Evolutionary conservation across 805 yeast genomes (phyloP), one percentile per base, ranked within the genome.

Genomic region (Zygosaccharomyces lentus): DNA sequence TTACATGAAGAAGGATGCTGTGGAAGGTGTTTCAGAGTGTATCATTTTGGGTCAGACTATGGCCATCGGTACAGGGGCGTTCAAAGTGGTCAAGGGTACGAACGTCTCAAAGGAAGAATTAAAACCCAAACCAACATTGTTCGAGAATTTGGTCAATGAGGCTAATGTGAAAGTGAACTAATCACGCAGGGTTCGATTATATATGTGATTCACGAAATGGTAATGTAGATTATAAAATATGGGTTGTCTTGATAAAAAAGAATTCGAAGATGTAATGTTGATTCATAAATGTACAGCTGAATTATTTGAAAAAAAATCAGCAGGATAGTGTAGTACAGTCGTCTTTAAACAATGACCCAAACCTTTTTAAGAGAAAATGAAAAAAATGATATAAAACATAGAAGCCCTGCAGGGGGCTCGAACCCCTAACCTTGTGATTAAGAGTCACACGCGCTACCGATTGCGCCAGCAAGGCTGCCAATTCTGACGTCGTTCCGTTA

Each of bases 11-110:
- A 84, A 82, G 17, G 99, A 93, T 68, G 77, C 82, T 56, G 87
- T 93, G 46, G 98, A 93, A 67, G 99, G 99, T 70, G 99, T 93
- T 13, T 85, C 96, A 21, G 99, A 93, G 68, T 87, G 98, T 72
- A 93, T 93, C 58, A 95, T 93, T 58, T 74, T 93, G 53, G 99
- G 99, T 35, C 98, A 93, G 72, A 89, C 97, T 45, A 91, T 93
- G 97, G 78, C 84, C 42, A 83, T 93, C 55, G 99, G 99, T 64
- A 93, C 99, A 1, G 99, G 99, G 54, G 84, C 98, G 0, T 90
- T 93, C 75, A 85, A 89, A 64, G 73, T 93, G 56, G 86, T 86
- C 7, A 81, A 82, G 50, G 72, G 77, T 39, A 76, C 81, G 4
- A 68, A 72, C 35, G 65, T 73, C 34, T 69, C 68, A 19, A 69